Evolutionary conservation across 257 asterid species (phyloP).

Genomic region (Solanum gandarillasii): DNA sequence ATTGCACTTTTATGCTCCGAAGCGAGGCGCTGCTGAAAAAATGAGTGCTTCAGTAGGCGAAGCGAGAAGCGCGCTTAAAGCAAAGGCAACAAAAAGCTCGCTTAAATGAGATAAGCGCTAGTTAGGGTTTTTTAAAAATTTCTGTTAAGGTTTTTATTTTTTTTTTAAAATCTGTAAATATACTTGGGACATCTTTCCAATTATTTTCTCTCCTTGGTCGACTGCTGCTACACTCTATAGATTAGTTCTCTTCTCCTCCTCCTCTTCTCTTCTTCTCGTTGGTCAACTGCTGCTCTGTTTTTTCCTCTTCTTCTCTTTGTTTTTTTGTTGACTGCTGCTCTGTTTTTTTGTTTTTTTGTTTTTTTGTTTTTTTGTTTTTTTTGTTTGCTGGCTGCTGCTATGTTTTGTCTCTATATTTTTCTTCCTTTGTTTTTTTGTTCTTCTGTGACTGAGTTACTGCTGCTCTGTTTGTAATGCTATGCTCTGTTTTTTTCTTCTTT

Average conservation of each 20-base stretch:
- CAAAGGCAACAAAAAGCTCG: not conserved
- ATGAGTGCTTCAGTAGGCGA: not conserved
- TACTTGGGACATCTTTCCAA: not conserved
- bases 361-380: not conserved
- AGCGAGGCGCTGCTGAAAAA: not conserved
- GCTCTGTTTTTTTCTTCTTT: not conserved
- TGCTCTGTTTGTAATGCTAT: not conserved
- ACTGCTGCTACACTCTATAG: not conserved
- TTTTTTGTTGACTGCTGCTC: too few relatives aligned
- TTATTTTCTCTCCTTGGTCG: not conserved
- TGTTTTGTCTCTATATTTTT: not conserved
- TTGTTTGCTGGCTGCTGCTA: not conserved
- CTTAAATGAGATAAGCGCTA: too few relatives aligned
- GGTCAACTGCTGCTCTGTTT: not conserved
- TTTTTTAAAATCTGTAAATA: not conserved
- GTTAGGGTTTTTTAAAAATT: too few relatives aligned
- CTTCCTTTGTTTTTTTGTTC: not conserved
- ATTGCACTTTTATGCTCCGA: not conserved
- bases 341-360: not conserved
- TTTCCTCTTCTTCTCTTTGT: not conserved
- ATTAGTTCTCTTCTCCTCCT: not conserved
- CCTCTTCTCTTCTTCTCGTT: not conserved
- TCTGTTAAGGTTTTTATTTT: too few relatives aligned
- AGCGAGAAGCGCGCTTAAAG: not conserved
- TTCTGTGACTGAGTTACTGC: not conserved